Conservation (phyloP, 768 basidiomycete species). For the Phlegmacium glaucopus region DNA sequence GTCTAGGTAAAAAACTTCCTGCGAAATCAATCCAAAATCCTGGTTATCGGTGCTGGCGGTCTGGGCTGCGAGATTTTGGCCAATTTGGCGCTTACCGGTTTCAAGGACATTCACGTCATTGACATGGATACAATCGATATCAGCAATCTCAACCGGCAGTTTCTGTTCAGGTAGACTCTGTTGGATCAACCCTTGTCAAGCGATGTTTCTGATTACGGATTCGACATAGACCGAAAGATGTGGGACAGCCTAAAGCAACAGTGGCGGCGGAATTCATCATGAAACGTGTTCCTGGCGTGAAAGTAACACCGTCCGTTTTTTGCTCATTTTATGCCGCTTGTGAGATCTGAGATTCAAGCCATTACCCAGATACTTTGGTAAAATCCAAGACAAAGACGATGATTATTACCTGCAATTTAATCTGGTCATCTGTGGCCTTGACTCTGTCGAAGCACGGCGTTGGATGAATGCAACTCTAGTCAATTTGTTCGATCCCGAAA, state of each 20-base stretch:
- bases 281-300: constrained; percentile 94
- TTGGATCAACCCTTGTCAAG: too few relatives aligned
- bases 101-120: constrained; percentile 98
- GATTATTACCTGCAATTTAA: constrained; percentile 97
- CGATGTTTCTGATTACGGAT: constrained; percentile 2
- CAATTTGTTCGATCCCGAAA: constrained; percentile 89
- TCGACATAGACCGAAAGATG: constrained; percentile 70
- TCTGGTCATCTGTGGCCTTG: constrained; percentile 94
- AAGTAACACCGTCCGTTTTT: constrained; percentile 84
- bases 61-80: constrained; percentile 97
- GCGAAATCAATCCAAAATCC: constrained; percentile 79
- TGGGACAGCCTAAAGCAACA: constrained; percentile 90
- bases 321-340: background rate
- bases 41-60: constrained; percentile 98
- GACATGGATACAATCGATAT: constrained; percentile 99
- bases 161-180: constrained; percentile 78
- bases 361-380: constrained; percentile 77
- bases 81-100: constrained; percentile 93
- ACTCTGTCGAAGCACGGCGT: constrained; percentile 93
- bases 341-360: background rate
- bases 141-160: constrained; percentile 97
- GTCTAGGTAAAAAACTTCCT: constrained; percentile 84
- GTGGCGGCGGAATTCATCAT: constrained; percentile 96
- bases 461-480: constrained; percentile 99
- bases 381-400: constrained; percentile 97